Conservation (phyloP, 2,329 filamentous ascomycete genomes). For the Epichloe gansuensis region DNA sequence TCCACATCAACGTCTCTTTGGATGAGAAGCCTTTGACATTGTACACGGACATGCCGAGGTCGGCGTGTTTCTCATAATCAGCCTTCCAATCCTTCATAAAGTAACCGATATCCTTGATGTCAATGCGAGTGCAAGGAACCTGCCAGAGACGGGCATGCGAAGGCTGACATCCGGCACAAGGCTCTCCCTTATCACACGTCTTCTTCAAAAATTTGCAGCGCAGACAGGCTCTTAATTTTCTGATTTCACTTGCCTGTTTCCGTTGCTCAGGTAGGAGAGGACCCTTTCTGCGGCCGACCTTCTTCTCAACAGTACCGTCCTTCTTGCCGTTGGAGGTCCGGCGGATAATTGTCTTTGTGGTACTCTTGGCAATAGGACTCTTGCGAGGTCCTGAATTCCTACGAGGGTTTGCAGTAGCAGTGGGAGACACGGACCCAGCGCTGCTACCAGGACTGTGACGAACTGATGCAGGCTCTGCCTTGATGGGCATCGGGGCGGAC, state of each 20-base stretch:
- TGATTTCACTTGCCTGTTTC: slow-evolving; percentile 92
- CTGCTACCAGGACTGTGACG: slow-evolving; percentile 49
- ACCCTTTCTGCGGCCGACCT: slow-evolving; percentile 79
- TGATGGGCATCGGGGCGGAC: slow-evolving; percentile 56
- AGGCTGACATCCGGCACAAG: slow-evolving; percentile 87
- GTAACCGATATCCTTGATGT: slow-evolving; percentile 96
- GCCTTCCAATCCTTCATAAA: slow-evolving; percentile 99
- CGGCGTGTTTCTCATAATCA: slow-evolving; percentile 85
- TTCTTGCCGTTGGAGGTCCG: slow-evolving; percentile 67
- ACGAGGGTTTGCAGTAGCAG: slow-evolving; percentile 48
- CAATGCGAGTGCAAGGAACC: slow-evolving; percentile 92
- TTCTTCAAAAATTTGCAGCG: slow-evolving; percentile 99
- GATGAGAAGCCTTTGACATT: slow-evolving; percentile 79
- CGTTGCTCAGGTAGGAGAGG: slow-evolving; percentile 86
- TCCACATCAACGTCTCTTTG: slow-evolving; percentile 65
- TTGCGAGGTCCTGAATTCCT: slow-evolving; percentile 60
- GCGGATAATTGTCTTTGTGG: slow-evolving; percentile 70
- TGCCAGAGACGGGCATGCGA: slow-evolving; percentile 94
- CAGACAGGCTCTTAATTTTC: slow-evolving; percentile 84
- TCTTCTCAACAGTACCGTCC: slow-evolving; percentile 71
- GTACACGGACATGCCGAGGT: slow-evolving; percentile 75
- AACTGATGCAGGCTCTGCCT: slow-evolving; percentile 35
- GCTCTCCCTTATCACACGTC: slow-evolving; percentile 95
- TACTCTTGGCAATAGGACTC: slow-evolving; percentile 66
- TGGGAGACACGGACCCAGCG: slow-evolving; percentile 45